A percentile compares a stretch with the other conserved stretches of the same genome.
Conservation (phyloP, 805 yeast species). For the Suhomyces faveliae region DNA sequence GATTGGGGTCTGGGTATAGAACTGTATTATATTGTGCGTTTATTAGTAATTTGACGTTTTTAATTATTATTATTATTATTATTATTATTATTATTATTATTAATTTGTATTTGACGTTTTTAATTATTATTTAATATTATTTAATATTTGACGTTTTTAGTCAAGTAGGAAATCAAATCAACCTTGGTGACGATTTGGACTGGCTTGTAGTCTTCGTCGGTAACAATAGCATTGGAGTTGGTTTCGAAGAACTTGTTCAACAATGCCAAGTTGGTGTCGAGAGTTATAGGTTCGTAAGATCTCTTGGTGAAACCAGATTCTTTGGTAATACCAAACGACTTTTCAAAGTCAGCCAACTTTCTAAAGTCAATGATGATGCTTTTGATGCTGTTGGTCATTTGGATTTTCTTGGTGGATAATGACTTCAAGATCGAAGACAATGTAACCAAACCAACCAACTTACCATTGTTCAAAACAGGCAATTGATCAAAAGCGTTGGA, state of each 20-base stretch:
- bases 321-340: constrained; percentile 60
- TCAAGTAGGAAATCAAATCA: constrained; percentile 62
- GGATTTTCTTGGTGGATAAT: constrained; percentile 59
- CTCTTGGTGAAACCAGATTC: constrained; percentile 57
- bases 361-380: constrained; percentile 73
- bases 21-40: constrained; percentile 3
- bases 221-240: constrained; percentile 79
- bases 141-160: constrained; percentile 30
- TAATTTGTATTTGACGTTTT: background rate
- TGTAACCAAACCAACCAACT: constrained; percentile 73
- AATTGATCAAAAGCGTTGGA: constrained; percentile 81
- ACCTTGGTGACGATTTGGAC: constrained; percentile 86
- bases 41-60: background rate
- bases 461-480: constrained; percentile 68
- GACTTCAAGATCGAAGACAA: constrained; percentile 68
- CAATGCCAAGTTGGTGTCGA: constrained; percentile 61
- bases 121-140: background rate
- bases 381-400: constrained; percentile 53
- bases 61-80: no score
- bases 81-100: no score
- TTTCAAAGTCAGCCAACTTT: constrained; percentile 63
- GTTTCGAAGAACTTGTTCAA: constrained; percentile 80
- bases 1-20: constrained; percentile 8
- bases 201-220: constrained; percentile 68
- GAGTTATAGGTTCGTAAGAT: constrained; percentile 63